phyloP scores from a whole-genome alignment of 768 basidiomycete species.

The Agaricus bisporus region DNA sequence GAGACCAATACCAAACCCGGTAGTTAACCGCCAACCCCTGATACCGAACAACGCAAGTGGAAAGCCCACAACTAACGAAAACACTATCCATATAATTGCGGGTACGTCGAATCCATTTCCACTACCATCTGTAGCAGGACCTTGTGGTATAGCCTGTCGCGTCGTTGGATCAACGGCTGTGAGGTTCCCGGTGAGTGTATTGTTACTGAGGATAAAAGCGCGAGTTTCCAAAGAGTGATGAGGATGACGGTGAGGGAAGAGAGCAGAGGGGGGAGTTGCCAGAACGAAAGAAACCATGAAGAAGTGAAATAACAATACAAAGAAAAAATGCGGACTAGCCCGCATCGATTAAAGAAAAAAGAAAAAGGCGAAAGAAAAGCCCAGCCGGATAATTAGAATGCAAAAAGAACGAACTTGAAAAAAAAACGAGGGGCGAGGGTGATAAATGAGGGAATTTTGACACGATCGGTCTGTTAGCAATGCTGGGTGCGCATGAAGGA shows the following conservation, averaged over 20 bases:
- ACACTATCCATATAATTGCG: slow-evolving; percentile 54
- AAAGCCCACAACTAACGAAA: slow-evolving; percentile 42
- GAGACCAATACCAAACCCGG: slow-evolving; percentile 48
- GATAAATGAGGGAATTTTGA: background rate
- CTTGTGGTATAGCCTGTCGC: slow-evolving; percentile 41
- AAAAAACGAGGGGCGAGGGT: background rate
- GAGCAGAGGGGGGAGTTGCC: background rate
- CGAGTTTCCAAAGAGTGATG: background rate
- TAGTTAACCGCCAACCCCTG: slow-evolving; percentile 49
- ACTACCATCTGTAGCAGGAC: slow-evolving; percentile 51
- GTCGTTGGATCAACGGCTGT: slow-evolving; percentile 41
- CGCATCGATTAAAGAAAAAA: slow-evolving; percentile 3
- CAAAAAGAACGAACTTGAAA: background rate
- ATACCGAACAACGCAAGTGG: slow-evolving; percentile 54
- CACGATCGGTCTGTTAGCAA: background rate
- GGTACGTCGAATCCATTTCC: slow-evolving; percentile 39
- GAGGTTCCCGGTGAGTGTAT: slow-evolving; percentile 29
- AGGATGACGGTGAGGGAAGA: background rate
- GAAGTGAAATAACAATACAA: background rate
- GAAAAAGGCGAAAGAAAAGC: too few species aligned
- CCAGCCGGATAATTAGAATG: too few species aligned
- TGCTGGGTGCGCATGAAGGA: background rate
- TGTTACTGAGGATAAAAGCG: slow-evolving; percentile 16
- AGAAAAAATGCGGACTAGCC: slow-evolving; percentile 4
- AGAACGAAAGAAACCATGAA: slow-evolving; percentile 1